Percentiles rank a stretch among this genome's conserved stretches.
Conservation (phyloP, 192 early-diverging fungal species). For the Kappamyces sp. region DNA sequence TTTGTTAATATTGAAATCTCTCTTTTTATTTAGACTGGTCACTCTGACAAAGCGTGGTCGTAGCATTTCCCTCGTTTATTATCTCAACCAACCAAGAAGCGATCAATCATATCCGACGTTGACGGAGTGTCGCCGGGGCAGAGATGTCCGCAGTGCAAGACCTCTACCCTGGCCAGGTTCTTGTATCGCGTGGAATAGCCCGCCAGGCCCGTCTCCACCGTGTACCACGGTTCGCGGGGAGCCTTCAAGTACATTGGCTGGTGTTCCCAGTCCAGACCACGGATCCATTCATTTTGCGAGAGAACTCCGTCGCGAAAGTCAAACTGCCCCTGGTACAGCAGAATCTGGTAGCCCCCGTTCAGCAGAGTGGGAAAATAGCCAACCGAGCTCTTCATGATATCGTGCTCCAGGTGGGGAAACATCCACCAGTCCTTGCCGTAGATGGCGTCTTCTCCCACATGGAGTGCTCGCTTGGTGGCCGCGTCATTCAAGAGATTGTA, state of each 20-base stretch:
- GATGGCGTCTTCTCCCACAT: constrained; percentile 39
- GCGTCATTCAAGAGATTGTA: constrained; percentile 52
- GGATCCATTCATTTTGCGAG: constrained; percentile 64
- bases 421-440: constrained; percentile 51
- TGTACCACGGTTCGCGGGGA: constrained; percentile 30
- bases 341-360: constrained; percentile 39
- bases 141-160: constrained; percentile 72
- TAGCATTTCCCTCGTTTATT: constrained; percentile 1
- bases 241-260: constrained; percentile 39
- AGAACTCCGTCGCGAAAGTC: constrained; percentile 76
- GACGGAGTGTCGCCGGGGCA: constrained; percentile 61
- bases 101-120: constrained; percentile 35
- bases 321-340: constrained; percentile 74
- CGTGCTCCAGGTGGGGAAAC: constrained; percentile 39
- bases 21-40: too few relatives aligned
- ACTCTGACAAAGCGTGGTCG: too few relatives aligned
- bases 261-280: constrained; percentile 49
- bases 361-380: constrained; percentile 53
- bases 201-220: constrained; percentile 27
- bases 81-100: constrained; percentile 29
- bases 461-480: constrained; percentile 50
- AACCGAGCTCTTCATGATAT: constrained; percentile 62
- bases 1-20: constrained; percentile 6
- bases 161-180: constrained; percentile 48
- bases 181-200: constrained; percentile 56